Base-by-base conservation (phyloP, 352 stramenopile genomes). In the Phytophthora pseudosyringae region DNA sequence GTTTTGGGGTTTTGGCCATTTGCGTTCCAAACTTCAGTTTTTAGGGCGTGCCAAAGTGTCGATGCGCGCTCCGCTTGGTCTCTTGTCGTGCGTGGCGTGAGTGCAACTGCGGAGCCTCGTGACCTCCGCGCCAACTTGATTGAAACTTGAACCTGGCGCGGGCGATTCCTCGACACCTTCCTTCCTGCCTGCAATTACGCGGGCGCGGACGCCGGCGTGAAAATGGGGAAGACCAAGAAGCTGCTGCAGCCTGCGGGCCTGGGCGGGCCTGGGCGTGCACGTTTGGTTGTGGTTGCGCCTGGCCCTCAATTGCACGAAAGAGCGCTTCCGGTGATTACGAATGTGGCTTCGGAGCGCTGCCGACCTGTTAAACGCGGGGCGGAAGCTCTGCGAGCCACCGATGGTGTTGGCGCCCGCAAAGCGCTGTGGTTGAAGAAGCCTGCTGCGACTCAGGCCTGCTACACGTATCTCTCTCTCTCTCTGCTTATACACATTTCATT, bases 371-470 rank as follows among this genome's bases (percentile, higher is more conserved):
- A 50, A 50, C 25, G 15, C 10, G 6, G n/a, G 28, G 13, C 31
- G 15, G 13, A 40, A 55, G 40, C 54, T 21, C 60, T 49, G 45
- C 40, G 29, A 48, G 11, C 50, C 38, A 54, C 4, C 49, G 31
- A 47, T 61, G 32, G 39, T 36, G 47, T n/a, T 29, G 11, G n/a
- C 36, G 56, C 29, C 51, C 25, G 47, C 63, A 72, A 72, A 68
- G 29, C 31, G 65, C 45, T 59, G 65, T 73, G 65, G 65, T 73
- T 73, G 65, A 73, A 69, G 61, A 69, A 73, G 35, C 48, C 16
- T 38, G 12, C 21, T 38, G 39, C 47, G 28, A 48, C 51, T 33
- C 26, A 16, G 15, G 18, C 21, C 33, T 10, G 25, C 25, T 40
- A 21, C 21, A 21, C 2, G 21, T 21, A 21, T 21, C 21, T 35